A percentile compares a stretch with the other conserved stretches of the same genome.
phyloP scores from a whole-genome alignment of 495 filamentous ascomycete species.

The Xylaria flabelliformis region DNA sequence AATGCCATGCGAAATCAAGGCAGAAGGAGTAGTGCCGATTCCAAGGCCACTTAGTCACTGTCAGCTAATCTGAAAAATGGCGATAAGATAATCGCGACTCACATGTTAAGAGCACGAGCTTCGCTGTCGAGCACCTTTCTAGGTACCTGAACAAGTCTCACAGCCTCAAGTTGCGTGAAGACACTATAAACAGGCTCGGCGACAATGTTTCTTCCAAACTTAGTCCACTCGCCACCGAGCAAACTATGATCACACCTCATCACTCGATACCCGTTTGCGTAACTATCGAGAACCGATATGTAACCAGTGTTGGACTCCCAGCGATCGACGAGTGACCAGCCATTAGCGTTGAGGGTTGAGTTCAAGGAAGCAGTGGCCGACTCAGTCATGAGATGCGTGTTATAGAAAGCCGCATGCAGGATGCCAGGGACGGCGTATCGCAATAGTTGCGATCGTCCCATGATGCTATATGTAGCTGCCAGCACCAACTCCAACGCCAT shows the following conservation, averaged over 20 bases:
- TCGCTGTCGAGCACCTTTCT: constrained; percentile 62
- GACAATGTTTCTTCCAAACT: constrained; percentile 58
- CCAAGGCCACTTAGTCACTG: constrained; percentile 73
- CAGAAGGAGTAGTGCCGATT: constrained; percentile 87
- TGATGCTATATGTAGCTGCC: constrained; percentile 63
- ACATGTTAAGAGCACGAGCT: constrained; percentile 86
- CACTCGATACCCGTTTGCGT: constrained; percentile 72
- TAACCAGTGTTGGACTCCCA: constrained; percentile 89
- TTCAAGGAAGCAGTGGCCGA: constrained; percentile 65
- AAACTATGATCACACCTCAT: constrained; percentile 94
- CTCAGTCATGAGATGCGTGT: constrained; percentile 70
- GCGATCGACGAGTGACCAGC: constrained; percentile 74
- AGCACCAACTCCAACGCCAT: constrained; percentile 73
- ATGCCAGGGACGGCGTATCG: constrained; percentile 70
- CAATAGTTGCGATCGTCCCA: constrained; percentile 72
- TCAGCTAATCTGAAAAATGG: constrained; percentile 21
- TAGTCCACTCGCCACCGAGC: constrained; percentile 91
- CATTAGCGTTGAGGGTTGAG: constrained; percentile 57
- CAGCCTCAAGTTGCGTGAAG: constrained; percentile 91
- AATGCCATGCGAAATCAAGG: constrained; percentile 85
- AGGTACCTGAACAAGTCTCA: constrained; percentile 73
- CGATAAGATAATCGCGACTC: constrained; percentile 37
- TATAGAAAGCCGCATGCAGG: constrained; percentile 70
- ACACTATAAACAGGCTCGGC: constrained; percentile 91
- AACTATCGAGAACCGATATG: constrained; percentile 82